These are phyloP conservation scores for Entonaema liquescens DNA, from an alignment of 495 filamentous ascomycete species.

Conservation along the genomic window DNA sequence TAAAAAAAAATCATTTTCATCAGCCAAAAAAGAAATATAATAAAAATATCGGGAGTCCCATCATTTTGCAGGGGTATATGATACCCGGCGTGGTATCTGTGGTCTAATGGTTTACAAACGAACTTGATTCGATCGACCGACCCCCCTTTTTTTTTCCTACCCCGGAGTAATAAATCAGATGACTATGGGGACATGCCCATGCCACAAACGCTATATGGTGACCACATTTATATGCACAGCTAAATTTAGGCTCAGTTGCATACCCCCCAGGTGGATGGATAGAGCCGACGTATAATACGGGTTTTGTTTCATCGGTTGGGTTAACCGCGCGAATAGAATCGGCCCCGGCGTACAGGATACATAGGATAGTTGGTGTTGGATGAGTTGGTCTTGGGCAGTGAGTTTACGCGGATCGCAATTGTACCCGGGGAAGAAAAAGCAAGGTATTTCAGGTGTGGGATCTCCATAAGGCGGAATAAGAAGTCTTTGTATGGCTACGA, in stretches of 20 bases:
- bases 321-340: background rate
- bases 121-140: constrained; percentile 14
- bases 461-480: background rate
- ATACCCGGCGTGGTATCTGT: background rate
- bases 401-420: background rate
- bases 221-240: constrained; percentile 10
- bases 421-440: background rate
- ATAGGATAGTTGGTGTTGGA: background rate
- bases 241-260: constrained; percentile 17
- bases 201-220: background rate
- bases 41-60: background rate
- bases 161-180: constrained; percentile 13
- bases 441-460: background rate
- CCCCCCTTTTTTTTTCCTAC: background rate
- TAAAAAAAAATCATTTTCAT: background rate
- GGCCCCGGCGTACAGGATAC: background rate
- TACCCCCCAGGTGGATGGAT: background rate
- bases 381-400: background rate
- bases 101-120: constrained; percentile 15
- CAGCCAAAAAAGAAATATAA: too few species aligned
- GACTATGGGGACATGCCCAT: constrained; percentile 8
- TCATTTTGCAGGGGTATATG: background rate
- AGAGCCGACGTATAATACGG: background rate
- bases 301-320: background rate
- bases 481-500: background rate